Evolutionary conservation across 306 rosid genomes (phyloP), one percentile per base, ranked within the genome.

Genomic region (Quercus agrifolia): DNA sequence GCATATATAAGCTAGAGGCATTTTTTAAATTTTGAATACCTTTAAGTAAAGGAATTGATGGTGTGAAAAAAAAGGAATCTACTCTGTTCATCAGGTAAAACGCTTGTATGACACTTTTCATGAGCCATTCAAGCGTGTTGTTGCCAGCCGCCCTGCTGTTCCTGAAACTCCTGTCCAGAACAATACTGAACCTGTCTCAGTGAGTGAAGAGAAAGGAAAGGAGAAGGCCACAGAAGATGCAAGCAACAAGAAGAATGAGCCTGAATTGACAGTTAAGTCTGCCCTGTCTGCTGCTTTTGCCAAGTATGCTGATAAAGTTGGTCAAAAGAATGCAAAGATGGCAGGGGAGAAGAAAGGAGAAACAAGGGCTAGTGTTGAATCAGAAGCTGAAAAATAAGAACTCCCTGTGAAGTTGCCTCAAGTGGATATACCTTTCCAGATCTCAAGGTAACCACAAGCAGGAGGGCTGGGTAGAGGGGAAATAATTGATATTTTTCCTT

Each of bases 111-210:
- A 95, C 79, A 89, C 98, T 66, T 95, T 91, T 66, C 99, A 93
- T 44, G 98, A 95, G 85, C 99, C 99, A 71, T 95, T 95, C 90
- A 92, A 89, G 86, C 97, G 92, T 33, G 90, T 84, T 64, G 93
- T 87, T 66, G 74, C 89, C 73, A 83, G 68, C 86, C 78, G 77
- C 80, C 91, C 90, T 80, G 69, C 85, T 76, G 74, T 79, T 89
- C 73, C 89, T 4, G 91, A 84, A 71, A 56, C 85, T 64, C 70
- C 88, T 20, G 30, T 20, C 44, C 86, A 63, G 77, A 82, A 75
- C 56, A 74, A 84, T 81, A 85, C 83, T 10, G 90, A 91, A 85
- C 79, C 88, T 78, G 35, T 79, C 73, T 73, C 90, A 63, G 71
- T 71, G 27, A 74, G 55, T 66, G 89, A 84, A 81, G 90, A 69